Conservation (phyloP, 768 basidiomycete species). For the Candolleomyces aberdarensis region DNA sequence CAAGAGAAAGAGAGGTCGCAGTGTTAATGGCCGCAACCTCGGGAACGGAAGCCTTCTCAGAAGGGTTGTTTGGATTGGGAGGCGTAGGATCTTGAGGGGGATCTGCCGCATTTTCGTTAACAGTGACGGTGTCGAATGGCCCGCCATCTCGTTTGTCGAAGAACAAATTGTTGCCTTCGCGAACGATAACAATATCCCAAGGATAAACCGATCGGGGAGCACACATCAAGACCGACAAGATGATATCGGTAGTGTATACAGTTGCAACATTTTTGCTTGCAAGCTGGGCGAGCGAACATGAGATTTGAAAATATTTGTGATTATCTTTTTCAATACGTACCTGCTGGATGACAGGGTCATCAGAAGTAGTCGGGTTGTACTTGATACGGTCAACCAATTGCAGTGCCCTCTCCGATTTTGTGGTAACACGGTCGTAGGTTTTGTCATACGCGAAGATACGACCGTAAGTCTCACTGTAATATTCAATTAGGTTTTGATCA, state of each 20-base stretch:
- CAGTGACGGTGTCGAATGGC: constrained; percentile 94
- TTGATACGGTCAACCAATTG: constrained; percentile 93
- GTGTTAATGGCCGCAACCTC: constrained; percentile 89
- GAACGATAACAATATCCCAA: constrained; percentile 96
- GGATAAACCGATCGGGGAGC: constrained; percentile 94
- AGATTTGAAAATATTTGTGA: neutral
- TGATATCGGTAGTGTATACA: constrained; percentile 93
- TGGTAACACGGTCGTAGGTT: constrained; percentile 91
- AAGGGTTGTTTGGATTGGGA: constrained; percentile 73
- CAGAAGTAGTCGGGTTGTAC: constrained; percentile 97
- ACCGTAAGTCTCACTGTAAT: constrained; percentile 75
- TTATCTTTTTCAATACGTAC: constrained; percentile 34
- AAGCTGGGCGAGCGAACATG: constrained; percentile 43
- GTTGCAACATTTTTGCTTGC: constrained; percentile 77
- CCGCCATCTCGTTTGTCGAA: constrained; percentile 98
- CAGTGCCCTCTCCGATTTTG: constrained; percentile 87
- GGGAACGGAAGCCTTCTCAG: constrained; percentile 56
- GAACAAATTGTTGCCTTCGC: constrained; percentile 91
- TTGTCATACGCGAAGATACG: constrained; percentile 93
- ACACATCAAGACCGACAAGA: constrained; percentile 94
- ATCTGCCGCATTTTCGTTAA: constrained; percentile 97
- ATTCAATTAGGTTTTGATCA: constrained; percentile 8
- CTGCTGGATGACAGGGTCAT: constrained; percentile 95
- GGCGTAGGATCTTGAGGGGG: constrained; percentile 83
- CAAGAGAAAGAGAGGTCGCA: constrained; percentile 88